Evolutionary conservation across 2,329 filamentous ascomycete species (phyloP).

Genomic region (Cadophora gregata): DNA sequence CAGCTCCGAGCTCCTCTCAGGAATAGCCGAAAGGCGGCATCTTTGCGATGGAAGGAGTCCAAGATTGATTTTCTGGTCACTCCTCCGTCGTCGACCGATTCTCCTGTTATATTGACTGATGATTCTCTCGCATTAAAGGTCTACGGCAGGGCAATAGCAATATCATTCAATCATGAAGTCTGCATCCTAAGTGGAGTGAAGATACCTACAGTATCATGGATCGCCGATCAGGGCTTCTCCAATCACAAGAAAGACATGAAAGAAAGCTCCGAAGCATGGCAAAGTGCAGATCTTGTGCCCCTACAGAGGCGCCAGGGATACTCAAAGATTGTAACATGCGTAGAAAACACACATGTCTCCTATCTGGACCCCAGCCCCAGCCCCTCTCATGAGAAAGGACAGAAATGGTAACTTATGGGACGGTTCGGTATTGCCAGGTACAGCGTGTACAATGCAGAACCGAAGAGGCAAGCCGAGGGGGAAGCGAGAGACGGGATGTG

Average conservation of each 20-base stretch:
- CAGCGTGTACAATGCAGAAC: neutral
- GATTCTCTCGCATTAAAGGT: neutral
- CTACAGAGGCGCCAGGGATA: conserved; percentile 1
- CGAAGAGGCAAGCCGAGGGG: neutral
- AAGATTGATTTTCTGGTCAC: too few relatives aligned
- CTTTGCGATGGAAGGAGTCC: too few relatives aligned
- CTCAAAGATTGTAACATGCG: neutral
- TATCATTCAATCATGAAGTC: neutral
- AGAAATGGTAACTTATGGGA: neutral
- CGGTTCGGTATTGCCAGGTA: neutral
- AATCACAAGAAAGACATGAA: neutral
- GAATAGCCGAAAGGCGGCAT: neutral
- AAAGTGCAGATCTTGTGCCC: neutral
- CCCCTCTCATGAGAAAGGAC: neutral
- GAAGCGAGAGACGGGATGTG: too few relatives aligned
- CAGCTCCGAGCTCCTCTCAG: neutral
- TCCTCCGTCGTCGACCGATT: neutral
- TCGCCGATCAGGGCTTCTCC: conserved; percentile 7
- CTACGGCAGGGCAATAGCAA: too few relatives aligned
- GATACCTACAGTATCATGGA: neutral
- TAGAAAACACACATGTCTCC: neutral
- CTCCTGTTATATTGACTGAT: neutral
- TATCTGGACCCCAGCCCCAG: neutral
- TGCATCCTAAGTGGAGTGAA: neutral
- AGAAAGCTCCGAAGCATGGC: conserved; percentile 10